Percentiles rank a stretch among this genome's conserved stretches.
Conservation (phyloP, 371 early-diverging fungal species). For the Lichtheimia corymbifera region DNA sequence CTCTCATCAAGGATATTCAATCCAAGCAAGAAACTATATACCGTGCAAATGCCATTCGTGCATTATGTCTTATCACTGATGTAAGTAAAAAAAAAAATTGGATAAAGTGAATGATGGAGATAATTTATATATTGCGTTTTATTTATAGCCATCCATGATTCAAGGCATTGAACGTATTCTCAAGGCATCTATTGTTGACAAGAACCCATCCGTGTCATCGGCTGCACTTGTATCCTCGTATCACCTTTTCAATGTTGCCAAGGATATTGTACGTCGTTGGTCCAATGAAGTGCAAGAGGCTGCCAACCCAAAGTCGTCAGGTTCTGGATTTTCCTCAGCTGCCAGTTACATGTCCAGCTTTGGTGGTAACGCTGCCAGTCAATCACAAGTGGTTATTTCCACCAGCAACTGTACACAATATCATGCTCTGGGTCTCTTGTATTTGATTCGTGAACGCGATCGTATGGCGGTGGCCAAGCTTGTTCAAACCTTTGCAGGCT, state of each 20-base stretch:
- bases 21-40: slow-evolving; percentile 88
- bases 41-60: slow-evolving; percentile 95
- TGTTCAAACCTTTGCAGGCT: slow-evolving; percentile 83
- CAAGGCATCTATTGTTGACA: slow-evolving; percentile 97
- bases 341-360: slow-evolving; percentile 62
- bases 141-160: slow-evolving; percentile 82
- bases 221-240: slow-evolving; percentile 93
- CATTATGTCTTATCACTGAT: slow-evolving; percentile 93
- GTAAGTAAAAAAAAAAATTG: slow-evolving; percentile 49
- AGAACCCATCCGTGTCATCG: slow-evolving; percentile 85
- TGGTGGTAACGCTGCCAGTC: slow-evolving; percentile 38
- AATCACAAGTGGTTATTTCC: slow-evolving; percentile 51
- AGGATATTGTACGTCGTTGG: slow-evolving; percentile 88
- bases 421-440: slow-evolving; percentile 95
- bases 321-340: slow-evolving; percentile 49
- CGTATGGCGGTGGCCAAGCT: slow-evolving; percentile 96
- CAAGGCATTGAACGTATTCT: slow-evolving; percentile 95
- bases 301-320: slow-evolving; percentile 71
- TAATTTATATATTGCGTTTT: not conserved
- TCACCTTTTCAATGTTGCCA: slow-evolving; percentile 82
- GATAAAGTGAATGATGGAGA: not conserved
- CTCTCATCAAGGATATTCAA: slow-evolving; percentile 96
- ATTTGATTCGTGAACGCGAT: slow-evolving; percentile 94
- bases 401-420: slow-evolving; percentile 89
- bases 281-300: slow-evolving; percentile 90